A percentile compares a stretch with the other conserved stretches of the same genome.
phyloP scores from a whole-genome alignment of 129 eudicot species.

The Flaveria sonorensis region DNA sequence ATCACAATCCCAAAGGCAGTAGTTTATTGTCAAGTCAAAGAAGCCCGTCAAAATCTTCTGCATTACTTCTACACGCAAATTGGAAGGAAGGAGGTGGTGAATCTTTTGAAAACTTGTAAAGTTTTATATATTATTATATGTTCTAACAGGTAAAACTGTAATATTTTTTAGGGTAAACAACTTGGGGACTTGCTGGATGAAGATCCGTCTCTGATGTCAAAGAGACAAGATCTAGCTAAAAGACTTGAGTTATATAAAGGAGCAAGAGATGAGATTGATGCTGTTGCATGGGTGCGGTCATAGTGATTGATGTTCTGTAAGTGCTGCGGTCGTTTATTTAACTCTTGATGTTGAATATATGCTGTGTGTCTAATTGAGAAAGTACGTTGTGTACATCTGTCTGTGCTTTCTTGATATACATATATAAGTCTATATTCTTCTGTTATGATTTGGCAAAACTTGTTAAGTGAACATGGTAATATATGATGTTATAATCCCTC shows the following conservation, averaged over 20 bases:
- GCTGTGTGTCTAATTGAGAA: constrained; percentile 17
- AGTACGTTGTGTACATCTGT: constrained; percentile 21
- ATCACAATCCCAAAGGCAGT: constrained; percentile 89
- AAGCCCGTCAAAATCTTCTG: constrained; percentile 74
- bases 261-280: constrained; percentile 80
- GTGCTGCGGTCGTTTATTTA: not conserved
- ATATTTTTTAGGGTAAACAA: constrained; percentile 58
- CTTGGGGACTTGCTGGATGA: constrained; percentile 74
- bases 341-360: constrained; percentile 13
- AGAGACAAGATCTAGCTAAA: constrained; percentile 62
- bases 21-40: constrained; percentile 92
- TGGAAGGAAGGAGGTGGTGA: constrained; percentile 94
- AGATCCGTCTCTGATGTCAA: constrained; percentile 89
- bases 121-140: not conserved
- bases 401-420: constrained; percentile 11
- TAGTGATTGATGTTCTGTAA: constrained; percentile 16
- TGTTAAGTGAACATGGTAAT: not conserved
- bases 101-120: not conserved
- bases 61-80: constrained; percentile 77
- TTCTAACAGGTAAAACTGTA: constrained; percentile 11
- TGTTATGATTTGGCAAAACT: not conserved
- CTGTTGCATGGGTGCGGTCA: constrained; percentile 71
- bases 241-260: constrained; percentile 79
- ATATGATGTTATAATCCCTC: not conserved
- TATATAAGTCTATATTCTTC: not conserved